Base-by-base conservation (phyloP, 306 rosid species). In the Fragaria iinumae region DNA sequence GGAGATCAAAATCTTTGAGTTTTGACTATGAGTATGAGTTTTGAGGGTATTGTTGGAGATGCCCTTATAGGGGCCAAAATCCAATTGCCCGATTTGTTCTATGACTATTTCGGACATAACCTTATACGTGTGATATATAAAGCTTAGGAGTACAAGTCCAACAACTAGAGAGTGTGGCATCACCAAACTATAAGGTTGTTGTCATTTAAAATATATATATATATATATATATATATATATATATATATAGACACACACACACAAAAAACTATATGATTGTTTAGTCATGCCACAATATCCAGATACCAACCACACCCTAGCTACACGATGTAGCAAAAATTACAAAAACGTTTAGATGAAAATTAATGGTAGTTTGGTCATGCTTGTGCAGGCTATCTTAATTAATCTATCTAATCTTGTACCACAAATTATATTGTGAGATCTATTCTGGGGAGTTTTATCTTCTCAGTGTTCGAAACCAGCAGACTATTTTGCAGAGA, bases 131-230 rank as follows among this genome's bases (percentile, higher is more conserved):
- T 27, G 41, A 27, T 62, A 5, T 38, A 66, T 64, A 34, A 4
- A 38, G 70, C 55, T 34, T 43, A 69, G 74, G 63, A 11, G 16
- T 49, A 47, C 29, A 32, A 5, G 16, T 49, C 47, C 63, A 32
- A 71, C 45, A 5, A 32, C 75, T 14, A 8, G 13, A 48, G 16
- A 13, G 41, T 8, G 17, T 3, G 25, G 21, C 44, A 48, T 57
- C 63, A 71, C 45, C 63, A 50, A 71, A 71, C 75, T 49, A 18
- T 18, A 49, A 1, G 29, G 38, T 52, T 71, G 47, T 49, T 49
- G 62, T 49, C 75, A 49, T 52, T 43, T 43, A 43, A 43, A 43
- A 8, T 8, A 43, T 32, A 29, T 29, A 29, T 1, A 29, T 25
- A 25, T 25, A 25, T 25, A 25, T 25, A 25, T 25, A 25, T 25